Evolutionary conservation across 2,329 filamentous ascomycete genomes (phyloP).

Genomic region (Magnaporthiopsis rhizophila): DNA sequence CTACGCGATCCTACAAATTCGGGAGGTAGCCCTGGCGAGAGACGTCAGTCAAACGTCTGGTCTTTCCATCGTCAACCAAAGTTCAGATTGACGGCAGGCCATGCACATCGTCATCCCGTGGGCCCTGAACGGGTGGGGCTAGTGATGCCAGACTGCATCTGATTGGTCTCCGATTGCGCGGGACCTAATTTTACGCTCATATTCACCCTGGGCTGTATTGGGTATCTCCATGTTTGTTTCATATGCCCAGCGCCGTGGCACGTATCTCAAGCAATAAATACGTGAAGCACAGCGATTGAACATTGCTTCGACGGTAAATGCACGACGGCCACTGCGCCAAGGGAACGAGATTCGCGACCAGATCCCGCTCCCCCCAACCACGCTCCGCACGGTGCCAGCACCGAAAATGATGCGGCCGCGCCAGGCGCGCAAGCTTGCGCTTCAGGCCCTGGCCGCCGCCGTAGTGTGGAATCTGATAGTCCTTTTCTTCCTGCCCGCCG

Average conservation of each 20-base stretch:
- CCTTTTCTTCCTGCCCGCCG: constrained; percentile 21
- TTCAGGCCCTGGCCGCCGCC: constrained; percentile 8
- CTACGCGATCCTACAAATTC: no score
- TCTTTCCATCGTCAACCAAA: no score
- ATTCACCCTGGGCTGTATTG: no score
- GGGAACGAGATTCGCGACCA: neutral
- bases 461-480: constrained; percentile 14
- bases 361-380: neutral
- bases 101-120: no score
- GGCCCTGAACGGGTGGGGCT: neutral
- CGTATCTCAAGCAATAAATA: neutral
- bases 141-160: neutral
- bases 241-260: neutral
- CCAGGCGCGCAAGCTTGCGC: constrained; percentile 8
- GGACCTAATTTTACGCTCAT: neutral
- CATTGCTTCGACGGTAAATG: neutral
- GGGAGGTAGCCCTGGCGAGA: no score
- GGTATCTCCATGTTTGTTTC: neutral
- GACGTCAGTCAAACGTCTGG: no score
- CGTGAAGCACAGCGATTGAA: neutral
- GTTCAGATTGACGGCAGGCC: no score
- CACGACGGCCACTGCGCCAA: neutral
- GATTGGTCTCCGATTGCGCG: neutral
- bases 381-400: neutral
- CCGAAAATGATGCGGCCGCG: constrained; percentile 4